Evolutionary conservation across 129 eudicot genomes (phyloP), one percentile per base, ranked within the genome.

Genomic region (Pseudognaphalium luteoalbum): DNA sequence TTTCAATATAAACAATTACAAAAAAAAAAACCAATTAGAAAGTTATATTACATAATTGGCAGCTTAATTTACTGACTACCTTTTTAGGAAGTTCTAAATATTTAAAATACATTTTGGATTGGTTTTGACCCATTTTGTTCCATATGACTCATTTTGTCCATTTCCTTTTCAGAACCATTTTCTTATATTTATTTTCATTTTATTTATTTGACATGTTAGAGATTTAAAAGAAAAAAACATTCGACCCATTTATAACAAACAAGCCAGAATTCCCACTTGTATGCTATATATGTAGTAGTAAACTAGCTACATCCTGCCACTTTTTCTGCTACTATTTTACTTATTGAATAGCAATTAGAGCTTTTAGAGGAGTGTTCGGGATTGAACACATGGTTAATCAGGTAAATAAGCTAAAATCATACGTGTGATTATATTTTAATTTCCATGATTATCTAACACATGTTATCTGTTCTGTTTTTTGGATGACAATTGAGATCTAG

Each of bases 401-500:
- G n/a, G n/a, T n/a, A n/a, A n/a, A n/a, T n/a, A n/a, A n/a, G n/a
- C n/a, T n/a, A n/a, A n/a, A n/a, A n/a, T n/a, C n/a, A n/a, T n/a
- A n/a, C n/a, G n/a, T n/a, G n/a, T n/a, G n/a, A n/a, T n/a, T n/a
- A n/a, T n/a, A n/a, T 63, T 50, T 39, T 47, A 61, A 32, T 41
- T 75, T 66, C 3, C 29, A 28, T 54, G 20, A 59, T 41, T 80
- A 35, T 62, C 63, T 70, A 34, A 39, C 32, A 34, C 30, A 11
- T 22, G 3, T 15, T 12, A 37, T 50, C 21, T 30, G 32, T 39
- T 25, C 35, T 5, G 1, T 65, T 66, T 22, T 79, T 74, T 68
- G 60, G 35, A 20, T 47, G 76, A 41, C 96, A 90, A 92, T 85
- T 90, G 91, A 85, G 96, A 65, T 90, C 96, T 29, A 90, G 96